Evolutionary conservation across 176 grass and related monocot genomes (phyloP).

Genomic region (Zoysia pacifica): DNA sequence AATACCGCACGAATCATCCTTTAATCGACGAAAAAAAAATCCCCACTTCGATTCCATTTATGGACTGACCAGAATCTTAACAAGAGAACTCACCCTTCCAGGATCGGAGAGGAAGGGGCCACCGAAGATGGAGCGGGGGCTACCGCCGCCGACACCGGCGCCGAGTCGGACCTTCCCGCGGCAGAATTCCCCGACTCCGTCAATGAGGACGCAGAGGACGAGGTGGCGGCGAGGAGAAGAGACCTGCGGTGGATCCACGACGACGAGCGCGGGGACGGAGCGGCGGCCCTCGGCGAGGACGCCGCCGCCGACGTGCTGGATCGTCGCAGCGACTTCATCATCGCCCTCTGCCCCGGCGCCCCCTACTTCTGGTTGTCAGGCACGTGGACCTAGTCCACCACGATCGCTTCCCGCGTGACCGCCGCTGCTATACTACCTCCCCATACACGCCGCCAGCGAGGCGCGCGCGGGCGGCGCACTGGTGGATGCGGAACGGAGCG

Average conservation of each 20-base stretch:
- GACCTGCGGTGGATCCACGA: too few species aligned
- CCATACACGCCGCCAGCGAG: slow-evolving; percentile 29
- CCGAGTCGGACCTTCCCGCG: not conserved
- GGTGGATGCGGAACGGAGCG: slow-evolving; percentile 20
- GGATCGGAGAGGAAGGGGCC: slow-evolving; percentile 50
- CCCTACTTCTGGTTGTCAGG: not conserved
- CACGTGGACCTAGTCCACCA: slow-evolving; percentile 19
- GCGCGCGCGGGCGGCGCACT: not conserved
- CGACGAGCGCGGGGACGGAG: too few species aligned
- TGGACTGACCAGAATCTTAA: not conserved
- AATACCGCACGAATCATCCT: not conserved
- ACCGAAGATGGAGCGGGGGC: slow-evolving; percentile 43
- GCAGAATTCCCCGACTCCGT: too few species aligned
- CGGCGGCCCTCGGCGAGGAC: too few species aligned
- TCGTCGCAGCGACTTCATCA: too few species aligned
- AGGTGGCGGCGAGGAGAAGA: too few species aligned
- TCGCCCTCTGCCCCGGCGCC: too few species aligned
- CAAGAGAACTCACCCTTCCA: slow-evolving; percentile 51
- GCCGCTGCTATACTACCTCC: not conserved
- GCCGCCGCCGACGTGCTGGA: too few species aligned
- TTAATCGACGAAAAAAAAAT: not conserved
- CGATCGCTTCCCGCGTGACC: slow-evolving; percentile 26
- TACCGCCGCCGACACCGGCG: slow-evolving; percentile 5
- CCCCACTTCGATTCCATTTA: not conserved
- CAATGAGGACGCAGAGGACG: too few species aligned